These are phyloP conservation scores for Fusarium luffae DNA, from an alignment of 2,329 filamentous ascomycete species.

Conservation along the genomic window DNA sequence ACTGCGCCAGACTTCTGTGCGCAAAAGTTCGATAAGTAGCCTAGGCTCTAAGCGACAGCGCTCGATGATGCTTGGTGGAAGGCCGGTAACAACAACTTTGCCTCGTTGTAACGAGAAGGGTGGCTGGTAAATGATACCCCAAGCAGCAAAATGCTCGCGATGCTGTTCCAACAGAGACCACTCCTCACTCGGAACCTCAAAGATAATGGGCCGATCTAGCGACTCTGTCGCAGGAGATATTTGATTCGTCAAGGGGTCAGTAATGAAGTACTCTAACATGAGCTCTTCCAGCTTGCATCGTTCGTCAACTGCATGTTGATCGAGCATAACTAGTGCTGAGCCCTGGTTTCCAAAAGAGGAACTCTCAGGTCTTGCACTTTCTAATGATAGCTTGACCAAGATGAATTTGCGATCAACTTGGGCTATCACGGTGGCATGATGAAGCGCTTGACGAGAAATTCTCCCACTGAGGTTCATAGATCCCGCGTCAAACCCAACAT, in stretches of 20 bases:
- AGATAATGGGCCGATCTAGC: conserved; percentile 67
- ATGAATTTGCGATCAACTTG: conserved; percentile 95
- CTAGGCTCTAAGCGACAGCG: conserved; percentile 78
- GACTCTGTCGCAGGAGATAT: conserved; percentile 48
- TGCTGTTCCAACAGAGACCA: conserved; percentile 65
- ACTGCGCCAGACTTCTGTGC: conserved; percentile 77
- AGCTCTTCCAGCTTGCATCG: conserved; percentile 81
- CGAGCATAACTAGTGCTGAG: conserved; percentile 78
- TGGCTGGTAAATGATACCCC: conserved; percentile 77
- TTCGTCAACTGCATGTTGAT: conserved; percentile 97
- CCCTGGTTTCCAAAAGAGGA: neutral
- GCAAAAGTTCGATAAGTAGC: conserved; percentile 78
- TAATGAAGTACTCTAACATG: conserved; percentile 64
- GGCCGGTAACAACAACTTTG: conserved; percentile 61
- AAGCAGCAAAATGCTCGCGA: conserved; percentile 69
- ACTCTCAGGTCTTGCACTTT: conserved; percentile 1
- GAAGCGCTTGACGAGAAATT: conserved; percentile 72
- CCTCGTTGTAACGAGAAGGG: conserved; percentile 41
- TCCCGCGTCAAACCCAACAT: conserved; percentile 47
- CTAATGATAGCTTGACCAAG: conserved; percentile 67
- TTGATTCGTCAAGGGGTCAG: neutral
- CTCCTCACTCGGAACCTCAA: conserved; percentile 74
- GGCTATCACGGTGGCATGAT: conserved; percentile 72
- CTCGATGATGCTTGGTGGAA: conserved; percentile 80
- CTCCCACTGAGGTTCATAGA: conserved; percentile 52